These are phyloP conservation scores for Trypethelium eluteriae DNA, from an alignment of 495 filamentous ascomycete genomes.

Conservation along the genomic window DNA sequence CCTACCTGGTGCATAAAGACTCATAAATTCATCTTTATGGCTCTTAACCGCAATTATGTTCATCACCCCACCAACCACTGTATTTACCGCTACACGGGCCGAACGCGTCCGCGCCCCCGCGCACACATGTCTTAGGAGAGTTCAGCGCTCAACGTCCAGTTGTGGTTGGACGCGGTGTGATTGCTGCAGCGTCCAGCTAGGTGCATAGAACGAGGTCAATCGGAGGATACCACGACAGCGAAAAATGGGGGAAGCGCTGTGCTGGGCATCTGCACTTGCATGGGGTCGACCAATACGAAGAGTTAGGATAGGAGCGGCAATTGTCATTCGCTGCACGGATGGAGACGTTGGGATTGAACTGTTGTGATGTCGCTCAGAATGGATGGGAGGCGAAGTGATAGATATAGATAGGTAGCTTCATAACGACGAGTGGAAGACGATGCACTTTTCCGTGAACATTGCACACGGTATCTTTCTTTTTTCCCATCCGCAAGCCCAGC, in stretches of 20 bases:
- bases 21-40: neutral
- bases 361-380: neutral
- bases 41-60: neutral
- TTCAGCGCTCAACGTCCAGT: no score
- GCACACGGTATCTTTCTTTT: no score
- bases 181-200: neutral
- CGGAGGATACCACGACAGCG: neutral
- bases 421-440: no score
- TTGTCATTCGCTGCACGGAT: neutral
- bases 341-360: neutral
- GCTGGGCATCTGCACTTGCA: neutral
- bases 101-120: neutral
- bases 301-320: neutral
- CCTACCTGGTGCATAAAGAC: neutral
- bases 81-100: neutral
- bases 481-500: no score
- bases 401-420: neutral
- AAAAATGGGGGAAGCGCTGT: neutral
- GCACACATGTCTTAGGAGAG: no score
- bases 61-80: slow-evolving; percentile 5
- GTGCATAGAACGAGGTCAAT: neutral
- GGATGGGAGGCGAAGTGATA: neutral
- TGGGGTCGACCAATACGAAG: neutral
- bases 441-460: no score
- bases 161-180: neutral